phyloP scores from a whole-genome alignment of 1,139 yeast species.

The Pichia sp. region DNA sequence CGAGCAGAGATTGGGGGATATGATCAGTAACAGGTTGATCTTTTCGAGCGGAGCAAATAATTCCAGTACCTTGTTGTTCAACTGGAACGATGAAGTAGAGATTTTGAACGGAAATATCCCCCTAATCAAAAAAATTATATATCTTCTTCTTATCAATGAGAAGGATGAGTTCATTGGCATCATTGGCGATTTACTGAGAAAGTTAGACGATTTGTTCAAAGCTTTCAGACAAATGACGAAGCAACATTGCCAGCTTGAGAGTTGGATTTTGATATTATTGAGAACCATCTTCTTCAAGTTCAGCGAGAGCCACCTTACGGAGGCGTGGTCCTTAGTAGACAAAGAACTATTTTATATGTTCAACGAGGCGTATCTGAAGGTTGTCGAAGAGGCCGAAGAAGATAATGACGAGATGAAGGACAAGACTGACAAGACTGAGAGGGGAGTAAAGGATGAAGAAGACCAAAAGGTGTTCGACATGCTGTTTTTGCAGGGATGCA shows the following conservation, averaged over 20 bases:
- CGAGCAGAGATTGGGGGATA: constrained; percentile 56
- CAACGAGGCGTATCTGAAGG: constrained; percentile 47
- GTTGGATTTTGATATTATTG: constrained; percentile 53
- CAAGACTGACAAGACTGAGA: background rate
- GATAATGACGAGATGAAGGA: background rate
- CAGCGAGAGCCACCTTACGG: constrained; percentile 58
- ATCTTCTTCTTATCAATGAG: constrained; percentile 57
- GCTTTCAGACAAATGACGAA: constrained; percentile 25
- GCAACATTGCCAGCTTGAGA: constrained; percentile 33
- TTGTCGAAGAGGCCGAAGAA: constrained; percentile 34
- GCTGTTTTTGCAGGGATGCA: constrained; percentile 52
- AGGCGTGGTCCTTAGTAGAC: constrained; percentile 67
- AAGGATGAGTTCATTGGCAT: constrained; percentile 49
- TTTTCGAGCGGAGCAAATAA: constrained; percentile 33
- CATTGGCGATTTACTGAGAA: constrained; percentile 48
- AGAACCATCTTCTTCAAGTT: constrained; percentile 62
- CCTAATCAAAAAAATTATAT: constrained; percentile 53
- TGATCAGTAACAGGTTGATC: constrained; percentile 47
- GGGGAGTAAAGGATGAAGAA: constrained; percentile 1
- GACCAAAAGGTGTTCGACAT: constrained; percentile 30
- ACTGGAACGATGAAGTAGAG: constrained; percentile 71
- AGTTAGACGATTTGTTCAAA: constrained; percentile 43
- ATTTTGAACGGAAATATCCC: constrained; percentile 35
- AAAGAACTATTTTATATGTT: constrained; percentile 32
- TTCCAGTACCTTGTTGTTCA: constrained; percentile 52